Evolutionary conservation across 306 rosid species (phyloP).

Genomic region (Prosopis cineraria): DNA sequence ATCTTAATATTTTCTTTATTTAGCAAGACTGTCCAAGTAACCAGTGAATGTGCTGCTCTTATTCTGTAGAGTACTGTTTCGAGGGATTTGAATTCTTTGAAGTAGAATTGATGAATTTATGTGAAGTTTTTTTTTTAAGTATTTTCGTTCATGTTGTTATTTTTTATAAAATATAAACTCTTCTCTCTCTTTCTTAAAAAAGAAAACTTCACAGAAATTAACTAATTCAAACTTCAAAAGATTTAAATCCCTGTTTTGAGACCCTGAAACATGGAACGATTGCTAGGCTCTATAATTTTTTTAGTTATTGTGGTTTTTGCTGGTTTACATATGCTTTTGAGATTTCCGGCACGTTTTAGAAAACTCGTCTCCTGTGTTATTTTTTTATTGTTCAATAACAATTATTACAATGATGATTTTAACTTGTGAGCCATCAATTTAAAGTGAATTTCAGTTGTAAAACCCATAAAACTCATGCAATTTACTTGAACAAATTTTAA

Average conservation of each 20-base stretch:
- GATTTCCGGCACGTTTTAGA: slow-evolving; percentile 7
- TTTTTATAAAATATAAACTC: no score
- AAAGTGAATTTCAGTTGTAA: slow-evolving; percentile 9
- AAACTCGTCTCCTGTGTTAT: not conserved
- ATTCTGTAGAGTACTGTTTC: no score
- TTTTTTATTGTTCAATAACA: slow-evolving; percentile 4
- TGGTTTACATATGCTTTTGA: not conserved
- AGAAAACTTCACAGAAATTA: no score
- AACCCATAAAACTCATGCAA: not conserved
- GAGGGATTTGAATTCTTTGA: no score
- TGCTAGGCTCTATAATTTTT: slow-evolving; percentile 1
- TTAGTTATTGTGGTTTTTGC: not conserved
- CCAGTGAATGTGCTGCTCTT: no score
- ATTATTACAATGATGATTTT: not conserved
- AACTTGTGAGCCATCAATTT: slow-evolving; percentile 24
- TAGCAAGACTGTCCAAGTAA: slow-evolving; percentile 2
- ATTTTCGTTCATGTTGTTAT: no score
- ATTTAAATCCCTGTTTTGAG: no score
- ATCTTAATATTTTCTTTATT: slow-evolving; percentile 12
- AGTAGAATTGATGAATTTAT: no score
- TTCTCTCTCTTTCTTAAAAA: no score
- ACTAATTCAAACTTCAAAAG: no score
- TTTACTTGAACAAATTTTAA: slow-evolving; percentile 14
- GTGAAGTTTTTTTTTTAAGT: no score
- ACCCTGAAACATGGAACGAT: slow-evolving; percentile 22